Base-by-base conservation (phyloP, 2,329 filamentous ascomycete species). In the Phialophora verrucosa region DNA sequence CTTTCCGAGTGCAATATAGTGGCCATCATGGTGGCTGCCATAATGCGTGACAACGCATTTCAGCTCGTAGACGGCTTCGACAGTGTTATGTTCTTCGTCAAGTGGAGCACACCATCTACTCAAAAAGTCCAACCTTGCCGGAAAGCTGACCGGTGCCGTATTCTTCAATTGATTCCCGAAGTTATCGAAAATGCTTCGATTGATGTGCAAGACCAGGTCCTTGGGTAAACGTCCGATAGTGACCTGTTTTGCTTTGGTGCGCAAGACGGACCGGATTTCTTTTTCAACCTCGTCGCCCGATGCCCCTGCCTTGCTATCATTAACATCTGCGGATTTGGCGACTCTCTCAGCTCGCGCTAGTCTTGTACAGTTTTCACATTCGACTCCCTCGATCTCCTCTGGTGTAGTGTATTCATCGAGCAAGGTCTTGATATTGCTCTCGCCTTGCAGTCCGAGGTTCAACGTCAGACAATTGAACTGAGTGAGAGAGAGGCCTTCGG, bases 381-480 rank as follows among this genome's bases (percentile, higher is more conserved):
- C 90, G 1, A 98, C 93, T 0, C 92, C 92, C 71, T 92, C 88
- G 64, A 99, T 97, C 1, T 86, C 83, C 75, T 98, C 95, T 8
- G 97, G 83, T 12, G 88, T 86, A 31, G 92, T 95, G 75, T 94
- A 97, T 25, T 92, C 88, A 75, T 96, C 90, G 23, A 99, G 80
- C 63, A 92, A 90, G 66, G 95, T 89, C 64, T 88, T 88, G 0
- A 98, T 80, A 67, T 92, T 86, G 74, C 93, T 91, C 20, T 84
- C 81, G 69, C 83, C 84, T 56, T 84, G 83, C 4, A 84, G 80
- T 0, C 91, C 91, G 1, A 98, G 86, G 42, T 90, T 92, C 0
- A 98, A 86, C 0, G 94, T 97, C 55, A 98, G 81, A 74, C 93
- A 97, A 75, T 95, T 97, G 83, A 98, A 98, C 0, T 93, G 92